Evolutionary conservation across 2,329 filamentous ascomycete genomes (phyloP), one percentile per base, ranked within the genome.

Genomic region (Venturia asperata): DNA sequence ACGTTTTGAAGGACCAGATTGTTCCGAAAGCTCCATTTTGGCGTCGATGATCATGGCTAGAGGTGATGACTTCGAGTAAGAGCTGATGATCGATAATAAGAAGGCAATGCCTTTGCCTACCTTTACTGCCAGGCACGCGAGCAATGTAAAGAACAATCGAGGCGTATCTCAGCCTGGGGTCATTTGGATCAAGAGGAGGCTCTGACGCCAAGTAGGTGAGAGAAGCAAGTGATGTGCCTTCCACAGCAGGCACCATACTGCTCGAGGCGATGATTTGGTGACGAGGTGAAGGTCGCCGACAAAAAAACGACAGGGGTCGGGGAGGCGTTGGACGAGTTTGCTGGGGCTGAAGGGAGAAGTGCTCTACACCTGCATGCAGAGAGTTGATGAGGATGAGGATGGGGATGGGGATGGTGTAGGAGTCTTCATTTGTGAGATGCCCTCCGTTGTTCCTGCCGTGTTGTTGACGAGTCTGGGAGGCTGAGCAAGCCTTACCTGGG

Each of bases 71-170:
- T 24, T 10, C 45, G n/a, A 47, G 9, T 47, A 19, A 24, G 9
- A 47, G 68, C 69, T 63, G 11, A 62, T 21, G 52, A 34, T 34
- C 30, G 6, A 2, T 13, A 11, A 61, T 3, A 10, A 5, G 24
- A 41, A 47, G 19, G 11, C 15, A 27, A 47, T 45, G 61, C 34
- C 5, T 45, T 11, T 30, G 74, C 78, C 69, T 80, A 92, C 91
- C 91, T 87, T 87, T 86, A 68, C 90, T 96, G 27, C 93, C 93
- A 0, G 94, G 94, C 0, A 99, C 93, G 69, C 93, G 83, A 43
- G 93, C 91, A 69, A 99, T 95, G 77, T 99, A 99, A 49, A 99
- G 83, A 2, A 87, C 86, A 62, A 97, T 76, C 27, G 52, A 58
- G 52, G 52, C 52, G 37, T 58, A 58, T 37, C 30, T 58, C 52